Evolutionary conservation across 495 filamentous ascomycete species (phyloP), one percentile per base, ranked within the genome.

Genomic region (Aspergillus coremiiformis): DNA sequence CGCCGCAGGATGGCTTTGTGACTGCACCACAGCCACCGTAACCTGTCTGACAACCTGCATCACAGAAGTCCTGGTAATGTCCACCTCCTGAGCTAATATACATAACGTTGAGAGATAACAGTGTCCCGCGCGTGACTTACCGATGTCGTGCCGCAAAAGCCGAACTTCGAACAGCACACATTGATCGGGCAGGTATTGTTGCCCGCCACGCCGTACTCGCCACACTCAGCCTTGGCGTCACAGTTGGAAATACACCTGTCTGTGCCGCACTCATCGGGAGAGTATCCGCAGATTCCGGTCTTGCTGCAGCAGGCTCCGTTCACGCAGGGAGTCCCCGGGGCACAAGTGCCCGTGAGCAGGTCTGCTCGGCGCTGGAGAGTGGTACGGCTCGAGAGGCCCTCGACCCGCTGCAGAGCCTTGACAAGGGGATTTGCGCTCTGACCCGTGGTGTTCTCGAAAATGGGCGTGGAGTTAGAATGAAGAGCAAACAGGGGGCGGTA

Each of bases 21-120:
- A 21, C 44, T 1, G 44, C 7, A 15, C 27, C 27, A 19, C 44
- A 47, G 10, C 44, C 44, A 47, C 44, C 44, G 17, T 15, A 46
- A 30, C 44, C 44, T 26, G 23, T 47, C 44, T 47, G 49, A 15
- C 49, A 52, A 1, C 43, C 43, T 0, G 9, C 41, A 6, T 43
- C 30, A 23, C 51, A 53, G 39, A 53, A 47, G 2, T 52, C 50
- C 45, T 48, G n/a, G n/a, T n/a, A n/a, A n/a, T n/a, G n/a, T n/a
- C n/a, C n/a, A n/a, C n/a, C n/a, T n/a, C n/a, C n/a, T n/a, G n/a
- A n/a, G n/a, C n/a, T n/a, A n/a, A n/a, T n/a, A n/a, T n/a, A n/a
- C n/a, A n/a, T n/a, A n/a, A n/a, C n/a, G n/a, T n/a, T n/a, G n/a
- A n/a, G n/a, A n/a, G n/a, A n/a, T n/a, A n/a, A n/a, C n/a, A n/a